Base-by-base conservation (phyloP, 345 rosid genomes). In the Heritiera littoralis region DNA sequence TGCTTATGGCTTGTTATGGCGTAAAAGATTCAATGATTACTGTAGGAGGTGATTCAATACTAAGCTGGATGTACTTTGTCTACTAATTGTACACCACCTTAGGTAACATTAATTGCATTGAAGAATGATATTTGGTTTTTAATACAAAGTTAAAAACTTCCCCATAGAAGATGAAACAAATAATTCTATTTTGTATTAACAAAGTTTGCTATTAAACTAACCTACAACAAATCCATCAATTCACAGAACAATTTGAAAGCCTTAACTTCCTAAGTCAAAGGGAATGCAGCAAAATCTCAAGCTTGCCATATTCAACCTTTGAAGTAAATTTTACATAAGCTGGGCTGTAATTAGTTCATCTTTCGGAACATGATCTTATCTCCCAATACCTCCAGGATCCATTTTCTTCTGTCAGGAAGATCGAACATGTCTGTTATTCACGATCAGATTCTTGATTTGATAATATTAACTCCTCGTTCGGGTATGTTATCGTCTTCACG, bases 361-460 rank as follows among this genome's bases (percentile, higher is more conserved):
- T 40, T 40, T 40, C 43, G 6, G 43, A 40, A 40, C 43, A 40
- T 40, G 6, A 40, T 40, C 28, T 58, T 9, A 56, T 18, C 61
- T 9, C 10, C 61, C 1, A 20, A 18, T 40, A 66, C 32, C 48
- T 52, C 3, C 61, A 7, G 15, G 48, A 0, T 14, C 69, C 7
- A 38, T 65, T 38, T 65, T 65, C 69, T 40, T 56, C 54, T 5
- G 38, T 66, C 38, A 51, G 58, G 9, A 48, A 30, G 6, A 7
- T 9, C 9, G 17, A 38, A n/a, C 48, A 10, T 74, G 17, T 54
- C 6, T 30, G 48, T 54, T 18, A 58, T 81, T 12, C 15, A 7
- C 75, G 83, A 30, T 72, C 64, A 54, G 46, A 72, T 35, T 17
- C 84, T 78, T 0, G 91, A 77, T 3, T 38, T 78, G 23, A 80